These are phyloP conservation scores for Besnoitia besnoiti DNA, from an alignment of 169 alveolate species.

Conservation along the genomic window DNA sequence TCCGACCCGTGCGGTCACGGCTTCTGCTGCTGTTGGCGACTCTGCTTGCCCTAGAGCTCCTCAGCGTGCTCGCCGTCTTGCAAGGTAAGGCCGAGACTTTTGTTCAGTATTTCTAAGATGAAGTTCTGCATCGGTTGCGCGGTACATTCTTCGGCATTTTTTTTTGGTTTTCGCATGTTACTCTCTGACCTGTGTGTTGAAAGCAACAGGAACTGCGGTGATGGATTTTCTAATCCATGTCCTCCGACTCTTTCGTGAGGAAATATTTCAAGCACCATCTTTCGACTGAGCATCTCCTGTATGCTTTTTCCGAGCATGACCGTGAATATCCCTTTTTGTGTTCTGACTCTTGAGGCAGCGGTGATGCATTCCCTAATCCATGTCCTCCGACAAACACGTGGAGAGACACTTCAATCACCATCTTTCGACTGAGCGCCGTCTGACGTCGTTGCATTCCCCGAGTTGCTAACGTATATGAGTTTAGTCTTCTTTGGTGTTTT, in stretches of 20 bases:
- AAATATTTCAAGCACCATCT: neutral
- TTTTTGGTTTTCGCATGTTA: neutral
- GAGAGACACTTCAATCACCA: neutral
- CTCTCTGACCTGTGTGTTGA: neutral
- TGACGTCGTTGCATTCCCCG: neutral
- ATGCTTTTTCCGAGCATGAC: no score
- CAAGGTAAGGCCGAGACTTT: conserved; percentile 34
- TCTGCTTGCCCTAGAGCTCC: neutral
- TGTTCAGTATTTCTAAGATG: neutral
- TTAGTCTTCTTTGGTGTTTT: neutral
- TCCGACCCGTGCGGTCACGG: neutral
- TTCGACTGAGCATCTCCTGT: conserved; percentile 42
- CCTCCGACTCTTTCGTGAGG: neutral
- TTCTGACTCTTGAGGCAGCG: no score
- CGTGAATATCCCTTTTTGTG: no score
- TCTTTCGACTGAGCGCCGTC: no score
- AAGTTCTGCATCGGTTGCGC: neutral
- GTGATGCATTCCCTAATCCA: no score
- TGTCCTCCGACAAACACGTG: no score
- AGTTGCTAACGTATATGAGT: neutral
- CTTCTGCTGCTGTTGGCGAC: conserved; percentile 21
- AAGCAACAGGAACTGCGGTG: neutral
- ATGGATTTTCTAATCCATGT: neutral
- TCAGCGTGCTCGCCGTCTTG: conserved; percentile 9
- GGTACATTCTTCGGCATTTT: neutral